A percentile compares a stretch with the other conserved stretches of the same genome.
Conservation (phyloP, 805 yeast genomes). For the Candida ponderosae region DNA sequence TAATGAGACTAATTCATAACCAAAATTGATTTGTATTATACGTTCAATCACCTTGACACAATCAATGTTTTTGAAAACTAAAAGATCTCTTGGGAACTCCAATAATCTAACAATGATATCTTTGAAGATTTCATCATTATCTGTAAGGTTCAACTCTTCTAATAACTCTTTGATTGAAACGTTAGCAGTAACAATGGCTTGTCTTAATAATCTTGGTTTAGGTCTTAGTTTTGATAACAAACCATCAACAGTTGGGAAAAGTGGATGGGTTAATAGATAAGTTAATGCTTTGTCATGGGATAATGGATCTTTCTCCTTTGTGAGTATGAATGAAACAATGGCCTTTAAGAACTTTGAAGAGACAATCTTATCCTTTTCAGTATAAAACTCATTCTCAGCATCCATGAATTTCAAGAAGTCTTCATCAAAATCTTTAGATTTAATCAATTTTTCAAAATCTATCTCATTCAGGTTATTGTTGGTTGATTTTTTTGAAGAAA, state of each 20-base stretch:
- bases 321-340: slow-evolving; percentile 36
- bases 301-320: slow-evolving; percentile 11
- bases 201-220: slow-evolving; percentile 63
- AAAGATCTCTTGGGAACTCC: slow-evolving; percentile 42
- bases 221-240: slow-evolving; percentile 45
- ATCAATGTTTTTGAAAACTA: slow-evolving; percentile 15
- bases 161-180: slow-evolving; percentile 58
- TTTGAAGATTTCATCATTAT: slow-evolving; percentile 55
- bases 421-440: slow-evolving; percentile 21
- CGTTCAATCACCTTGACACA: slow-evolving; percentile 35
- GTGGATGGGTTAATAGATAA: slow-evolving; percentile 80
- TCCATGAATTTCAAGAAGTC: slow-evolving; percentile 22
- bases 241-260: slow-evolving; percentile 63
- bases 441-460: slow-evolving; percentile 15
- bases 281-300: slow-evolving; percentile 44
- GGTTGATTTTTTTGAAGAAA: not conserved
- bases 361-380: slow-evolving; percentile 59
- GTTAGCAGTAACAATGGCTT: slow-evolving; percentile 73
- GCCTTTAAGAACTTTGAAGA: slow-evolving; percentile 46
- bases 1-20: slow-evolving; percentile 55
- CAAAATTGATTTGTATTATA: slow-evolving; percentile 38
- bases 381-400: slow-evolving; percentile 42
- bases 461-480: slow-evolving; percentile 2
- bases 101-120: slow-evolving; percentile 62
- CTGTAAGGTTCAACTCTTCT: slow-evolving; percentile 45